These are phyloP conservation scores for Cyclotella distinguenda DNA, from an alignment of 108 stramenopile species.

Conservation along the genomic window DNA sequence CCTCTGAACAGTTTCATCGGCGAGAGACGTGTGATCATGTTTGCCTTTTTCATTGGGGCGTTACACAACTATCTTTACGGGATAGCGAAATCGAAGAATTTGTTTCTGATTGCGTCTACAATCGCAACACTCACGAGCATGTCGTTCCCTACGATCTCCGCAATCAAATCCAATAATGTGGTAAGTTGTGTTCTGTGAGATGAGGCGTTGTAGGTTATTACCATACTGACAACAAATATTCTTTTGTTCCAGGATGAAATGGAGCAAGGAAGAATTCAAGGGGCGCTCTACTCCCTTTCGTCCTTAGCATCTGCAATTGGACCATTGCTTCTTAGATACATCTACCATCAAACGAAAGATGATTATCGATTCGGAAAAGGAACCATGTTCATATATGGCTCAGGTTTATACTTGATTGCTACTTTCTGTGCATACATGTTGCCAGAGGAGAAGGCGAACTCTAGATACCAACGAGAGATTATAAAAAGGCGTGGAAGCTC, in stretches of 20 bases:
- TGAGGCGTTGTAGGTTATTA: background rate
- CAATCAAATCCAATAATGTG: slow-evolving; percentile 87
- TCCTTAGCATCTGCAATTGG: slow-evolving; percentile 79
- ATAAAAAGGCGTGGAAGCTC: slow-evolving; percentile 21
- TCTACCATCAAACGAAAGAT: slow-evolving; percentile 62
- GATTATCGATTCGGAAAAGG: slow-evolving; percentile 57
- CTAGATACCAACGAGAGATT: slow-evolving; percentile 12
- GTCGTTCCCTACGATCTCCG: slow-evolving; percentile 84
- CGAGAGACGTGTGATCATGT: slow-evolving; percentile 62
- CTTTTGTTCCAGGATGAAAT: slow-evolving; percentile 26
- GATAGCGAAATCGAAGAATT: slow-evolving; percentile 58
- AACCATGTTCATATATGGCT: slow-evolving; percentile 77
- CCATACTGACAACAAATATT: background rate
- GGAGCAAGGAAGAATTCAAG: slow-evolving; percentile 87
- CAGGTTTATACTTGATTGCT: slow-evolving; percentile 65
- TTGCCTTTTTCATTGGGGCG: slow-evolving; percentile 61
- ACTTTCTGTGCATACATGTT: slow-evolving; percentile 55
- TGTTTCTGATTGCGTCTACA: slow-evolving; percentile 61
- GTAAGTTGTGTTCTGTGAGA: slow-evolving; percentile 14
- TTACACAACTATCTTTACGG: slow-evolving; percentile 63
- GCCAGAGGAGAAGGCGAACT: slow-evolving; percentile 64
- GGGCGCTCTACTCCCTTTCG: slow-evolving; percentile 74
- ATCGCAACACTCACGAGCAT: slow-evolving; percentile 57
- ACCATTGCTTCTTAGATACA: slow-evolving; percentile 58
- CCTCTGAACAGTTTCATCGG: slow-evolving; percentile 70